Conservation (phyloP, 1,284 basidiomycete genomes). For the Testicularia cyperi region DNA sequence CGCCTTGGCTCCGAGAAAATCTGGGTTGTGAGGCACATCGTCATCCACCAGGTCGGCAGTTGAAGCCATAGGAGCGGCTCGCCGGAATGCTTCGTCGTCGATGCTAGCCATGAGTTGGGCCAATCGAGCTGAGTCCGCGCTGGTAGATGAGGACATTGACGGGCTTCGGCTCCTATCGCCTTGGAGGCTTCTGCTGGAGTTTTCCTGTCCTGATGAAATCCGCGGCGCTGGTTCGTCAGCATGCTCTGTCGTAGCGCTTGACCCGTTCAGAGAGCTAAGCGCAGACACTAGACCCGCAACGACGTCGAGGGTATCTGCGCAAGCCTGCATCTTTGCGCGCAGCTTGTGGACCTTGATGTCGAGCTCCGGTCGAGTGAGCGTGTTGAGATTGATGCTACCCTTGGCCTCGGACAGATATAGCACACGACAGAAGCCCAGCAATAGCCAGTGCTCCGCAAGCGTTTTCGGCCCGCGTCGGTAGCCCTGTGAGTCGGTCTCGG, state of each 20-base stretch:
- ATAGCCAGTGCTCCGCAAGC: conserved; percentile 30
- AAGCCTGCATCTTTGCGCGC: conserved; percentile 26
- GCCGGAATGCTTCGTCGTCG: conserved; percentile 79
- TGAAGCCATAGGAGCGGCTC: conserved; percentile 68
- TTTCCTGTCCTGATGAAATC: too few species aligned
- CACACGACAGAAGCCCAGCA: conserved; percentile 23
- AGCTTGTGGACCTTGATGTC: conserved; percentile 44
- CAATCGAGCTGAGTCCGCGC: conserved; percentile 7
- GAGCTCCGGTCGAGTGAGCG: conserved; percentile 44
- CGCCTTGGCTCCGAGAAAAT: conserved; percentile 77
- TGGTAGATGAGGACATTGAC: not conserved
- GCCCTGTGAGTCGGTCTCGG: not conserved
- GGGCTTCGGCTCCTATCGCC: not conserved
- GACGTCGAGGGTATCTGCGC: conserved; percentile 43
- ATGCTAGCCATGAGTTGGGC: conserved; percentile 66
- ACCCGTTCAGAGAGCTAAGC: not conserved
- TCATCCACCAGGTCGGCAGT: conserved; percentile 86
- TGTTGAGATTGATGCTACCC: conserved; percentile 26
- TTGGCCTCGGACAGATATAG: conserved; percentile 60
- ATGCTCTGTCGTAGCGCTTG: too few species aligned
- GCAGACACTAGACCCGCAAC: conserved; percentile 7
- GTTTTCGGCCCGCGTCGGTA: not conserved
- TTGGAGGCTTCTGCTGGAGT: too few species aligned
- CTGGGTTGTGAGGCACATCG: conserved; percentile 82
- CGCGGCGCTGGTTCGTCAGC: too few species aligned